Conservation (phyloP, 2,329 filamentous ascomycete genomes). For the Helotiales sp. region DNA sequence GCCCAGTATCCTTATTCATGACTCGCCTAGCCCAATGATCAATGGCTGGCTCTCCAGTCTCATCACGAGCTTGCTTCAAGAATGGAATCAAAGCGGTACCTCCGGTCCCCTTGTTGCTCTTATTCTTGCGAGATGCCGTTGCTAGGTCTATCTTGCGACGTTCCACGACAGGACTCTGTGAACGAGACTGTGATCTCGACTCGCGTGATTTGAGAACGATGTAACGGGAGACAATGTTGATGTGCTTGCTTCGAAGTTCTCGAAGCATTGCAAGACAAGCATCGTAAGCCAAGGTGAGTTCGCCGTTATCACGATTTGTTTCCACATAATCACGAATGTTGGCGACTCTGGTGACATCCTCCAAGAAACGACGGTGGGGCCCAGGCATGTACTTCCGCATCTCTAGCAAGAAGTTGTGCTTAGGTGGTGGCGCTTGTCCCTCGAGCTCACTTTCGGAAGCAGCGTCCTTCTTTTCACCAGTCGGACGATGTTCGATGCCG, state of each 20-base stretch:
- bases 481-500: conserved; percentile 86
- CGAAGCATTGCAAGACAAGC: conserved; percentile 79
- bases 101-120: conserved; percentile 70
- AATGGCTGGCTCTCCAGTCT: conserved; percentile 90
- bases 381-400: conserved; percentile 99
- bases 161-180: conserved; percentile 51
- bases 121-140: conserved; percentile 47
- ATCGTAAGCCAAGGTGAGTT: conserved; percentile 81
- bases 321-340: conserved; percentile 88
- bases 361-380: conserved; percentile 83
- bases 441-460: conserved; percentile 47
- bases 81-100: conserved; percentile 94
- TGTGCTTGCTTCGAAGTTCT: conserved; percentile 74
- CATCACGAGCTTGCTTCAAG: conserved; percentile 92
- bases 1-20: conserved; percentile 37
- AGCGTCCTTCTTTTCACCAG: conserved; percentile 64
- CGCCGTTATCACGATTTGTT: conserved; percentile 56
- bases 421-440: conserved; percentile 49
- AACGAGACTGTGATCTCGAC: conserved; percentile 63
- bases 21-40: conserved; percentile 54
- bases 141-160: conserved; percentile 62
- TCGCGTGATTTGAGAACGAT: conserved; percentile 87
- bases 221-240: conserved; percentile 93
- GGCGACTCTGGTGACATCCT: conserved; percentile 74
- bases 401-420: conserved; percentile 91